Percentiles rank a stretch among this genome's conserved stretches.
Conservation (phyloP, 495 filamentous ascomycete genomes). For the Aspergillus biplanus region DNA sequence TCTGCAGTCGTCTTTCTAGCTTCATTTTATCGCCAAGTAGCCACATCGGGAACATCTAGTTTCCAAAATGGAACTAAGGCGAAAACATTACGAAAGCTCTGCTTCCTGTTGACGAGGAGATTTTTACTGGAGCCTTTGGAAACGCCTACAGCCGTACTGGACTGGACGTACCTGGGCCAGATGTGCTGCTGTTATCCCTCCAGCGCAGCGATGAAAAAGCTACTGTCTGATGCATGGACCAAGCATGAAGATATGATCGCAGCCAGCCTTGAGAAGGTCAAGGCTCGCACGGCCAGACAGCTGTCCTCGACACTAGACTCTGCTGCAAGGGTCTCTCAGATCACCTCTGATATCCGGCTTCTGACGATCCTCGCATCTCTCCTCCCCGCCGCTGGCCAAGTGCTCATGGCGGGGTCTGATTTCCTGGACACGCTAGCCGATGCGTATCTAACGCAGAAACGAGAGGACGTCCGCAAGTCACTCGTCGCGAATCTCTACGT, state of each 20-base stretch:
- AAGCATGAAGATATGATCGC: slow-evolving; percentile 42
- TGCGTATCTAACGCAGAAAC: slow-evolving; percentile 61
- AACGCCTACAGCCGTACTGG: slow-evolving; percentile 34
- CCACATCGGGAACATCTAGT: slow-evolving; percentile 39
- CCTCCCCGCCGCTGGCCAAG: slow-evolving; percentile 46
- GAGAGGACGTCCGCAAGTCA: slow-evolving; percentile 59
- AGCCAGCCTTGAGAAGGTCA: slow-evolving; percentile 49
- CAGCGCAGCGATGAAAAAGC: slow-evolving; percentile 40
- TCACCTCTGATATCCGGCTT: slow-evolving; percentile 39
- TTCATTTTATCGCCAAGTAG: slow-evolving; percentile 61
- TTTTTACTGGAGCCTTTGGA: slow-evolving; percentile 35
- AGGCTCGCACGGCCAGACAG: slow-evolving; percentile 46
- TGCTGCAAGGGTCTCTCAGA: slow-evolving; percentile 28
- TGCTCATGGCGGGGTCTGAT: slow-evolving; percentile 81
- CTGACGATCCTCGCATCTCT: slow-evolving; percentile 46
- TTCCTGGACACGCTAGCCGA: slow-evolving; percentile 75
- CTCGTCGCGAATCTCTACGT: slow-evolving; percentile 74
- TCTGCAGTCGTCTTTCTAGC: slow-evolving; percentile 62
- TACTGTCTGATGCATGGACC: slow-evolving; percentile 48
- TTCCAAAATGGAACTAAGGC: slow-evolving; percentile 52
- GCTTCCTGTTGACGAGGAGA: slow-evolving; percentile 62
- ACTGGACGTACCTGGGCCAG: slow-evolving; percentile 44
- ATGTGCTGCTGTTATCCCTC: slow-evolving; percentile 46
- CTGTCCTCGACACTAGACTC: slow-evolving; percentile 52
- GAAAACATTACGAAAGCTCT: slow-evolving; percentile 58